A percentile compares a stretch with the other conserved stretches of the same genome.
These are phyloP conservation scores for Atkinsonella texensis DNA, from an alignment of 2,329 filamentous ascomycete species.

Conservation along the genomic window DNA sequence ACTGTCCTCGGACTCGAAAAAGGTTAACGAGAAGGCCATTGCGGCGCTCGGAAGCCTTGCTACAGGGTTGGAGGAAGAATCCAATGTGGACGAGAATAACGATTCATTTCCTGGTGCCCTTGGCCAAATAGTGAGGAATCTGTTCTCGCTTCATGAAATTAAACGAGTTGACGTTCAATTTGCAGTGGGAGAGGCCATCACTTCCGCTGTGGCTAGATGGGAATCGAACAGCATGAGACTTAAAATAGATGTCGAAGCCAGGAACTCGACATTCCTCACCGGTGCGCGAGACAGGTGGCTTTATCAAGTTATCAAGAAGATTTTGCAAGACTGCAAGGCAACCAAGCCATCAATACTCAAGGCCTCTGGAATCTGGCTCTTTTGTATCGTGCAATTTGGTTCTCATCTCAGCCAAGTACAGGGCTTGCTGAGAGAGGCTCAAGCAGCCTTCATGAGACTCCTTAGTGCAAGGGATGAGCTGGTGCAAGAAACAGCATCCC, in stretches of 20 bases:
- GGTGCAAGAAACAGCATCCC: conserved; percentile 88
- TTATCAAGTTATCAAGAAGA: conserved; percentile 51
- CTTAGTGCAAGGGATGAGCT: conserved; percentile 83
- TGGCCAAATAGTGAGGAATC: conserved; percentile 46
- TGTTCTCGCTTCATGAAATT: conserved; percentile 72
- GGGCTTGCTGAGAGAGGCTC: conserved; percentile 60
- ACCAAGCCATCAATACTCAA: conserved; percentile 85
- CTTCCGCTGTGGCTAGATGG: conserved; percentile 69
- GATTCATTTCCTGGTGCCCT: conserved; percentile 26
- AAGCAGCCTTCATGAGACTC: conserved; percentile 77
- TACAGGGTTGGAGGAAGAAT: conserved; percentile 38
- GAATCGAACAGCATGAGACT: conserved; percentile 67
- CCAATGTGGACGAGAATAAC: not conserved
- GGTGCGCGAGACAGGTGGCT: conserved; percentile 32
- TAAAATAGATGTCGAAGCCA: conserved; percentile 59
- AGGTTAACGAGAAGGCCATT: conserved; percentile 73
- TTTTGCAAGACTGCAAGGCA: conserved; percentile 65
- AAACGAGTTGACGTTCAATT: conserved; percentile 84
- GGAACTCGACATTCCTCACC: conserved; percentile 21
- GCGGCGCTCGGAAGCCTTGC: conserved; percentile 67
- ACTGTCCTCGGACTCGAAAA: conserved; percentile 58
- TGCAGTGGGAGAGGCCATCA: conserved; percentile 77
- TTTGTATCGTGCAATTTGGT: conserved; percentile 84
- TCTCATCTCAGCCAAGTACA: conserved; percentile 68
- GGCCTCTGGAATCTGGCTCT: conserved; percentile 88